Percentiles rank a stretch among this genome's conserved stretches.
phyloP scores from a whole-genome alignment of 169 alveolate species.

The Eimeria sp. region DNA sequence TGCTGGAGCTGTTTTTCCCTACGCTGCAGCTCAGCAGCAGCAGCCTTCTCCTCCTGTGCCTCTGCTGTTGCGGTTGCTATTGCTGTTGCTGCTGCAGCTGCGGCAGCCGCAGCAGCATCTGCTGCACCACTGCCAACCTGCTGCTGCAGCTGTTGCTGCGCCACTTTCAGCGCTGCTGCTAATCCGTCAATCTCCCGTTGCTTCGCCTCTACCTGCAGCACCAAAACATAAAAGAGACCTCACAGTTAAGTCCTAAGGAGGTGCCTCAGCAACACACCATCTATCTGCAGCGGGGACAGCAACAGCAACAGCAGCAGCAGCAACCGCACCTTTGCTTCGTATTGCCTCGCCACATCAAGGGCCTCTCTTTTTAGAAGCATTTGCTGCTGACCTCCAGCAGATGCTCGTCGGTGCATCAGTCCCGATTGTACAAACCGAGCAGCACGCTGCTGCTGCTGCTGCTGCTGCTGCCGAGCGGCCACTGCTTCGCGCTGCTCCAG shows the following conservation, averaged over 20 bases:
- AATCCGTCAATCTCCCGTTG: conserved; percentile 66
- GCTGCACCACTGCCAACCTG: conserved; percentile 48
- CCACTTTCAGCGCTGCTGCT: conserved; percentile 48
- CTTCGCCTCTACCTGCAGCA: conserved; percentile 72
- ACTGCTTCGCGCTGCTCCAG: conserved; percentile 57
- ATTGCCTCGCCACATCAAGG: conserved; percentile 50
- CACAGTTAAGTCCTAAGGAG: background rate
- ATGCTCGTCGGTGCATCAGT: background rate
- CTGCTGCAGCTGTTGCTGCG: conserved; percentile 79
- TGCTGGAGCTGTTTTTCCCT: conserved; percentile 38
- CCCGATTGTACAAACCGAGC: conserved; percentile 39
- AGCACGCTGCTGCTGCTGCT: conserved; percentile 66
- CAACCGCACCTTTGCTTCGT: conserved; percentile 71
- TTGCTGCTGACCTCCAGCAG: conserved; percentile 62
- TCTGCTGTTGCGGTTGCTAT: conserved; percentile 21
- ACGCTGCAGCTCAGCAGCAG: conserved; percentile 65
- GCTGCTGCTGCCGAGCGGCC: conserved; percentile 73
- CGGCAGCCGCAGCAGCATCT: conserved; percentile 59
- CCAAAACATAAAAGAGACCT: background rate
- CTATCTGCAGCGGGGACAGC: conserved; percentile 7
- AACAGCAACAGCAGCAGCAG: conserved; percentile 70
- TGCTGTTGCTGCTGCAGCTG: conserved; percentile 65
- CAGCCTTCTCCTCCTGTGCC: conserved; percentile 46
- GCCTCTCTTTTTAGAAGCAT: conserved; percentile 45
- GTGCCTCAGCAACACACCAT: background rate